Base-by-base conservation (phyloP, 1,139 yeast genomes). In the Lodderomyces pseudojiufengensis region DNA sequence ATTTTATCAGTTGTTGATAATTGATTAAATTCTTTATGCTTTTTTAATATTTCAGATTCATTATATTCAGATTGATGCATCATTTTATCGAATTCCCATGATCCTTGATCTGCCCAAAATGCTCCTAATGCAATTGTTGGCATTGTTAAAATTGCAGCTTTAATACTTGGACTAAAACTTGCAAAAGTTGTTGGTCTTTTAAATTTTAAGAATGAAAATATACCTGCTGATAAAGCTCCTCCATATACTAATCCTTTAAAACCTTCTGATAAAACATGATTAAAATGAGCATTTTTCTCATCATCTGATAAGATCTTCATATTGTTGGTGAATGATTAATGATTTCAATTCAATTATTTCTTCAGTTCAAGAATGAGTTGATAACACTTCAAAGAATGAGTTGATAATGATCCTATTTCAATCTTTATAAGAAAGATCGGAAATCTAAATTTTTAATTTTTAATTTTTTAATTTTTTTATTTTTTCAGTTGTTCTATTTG, bases 231-330 rank as follows among this genome's bases (percentile, higher is more conserved):
- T 15, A 77, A 50, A 3, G 64, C 63, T 3, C 73, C 52, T 39
- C 95, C 95, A 10, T 73, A 54, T 5, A 63, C 60, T 18, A 73
- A 60, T 42, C 95, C 95, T 50, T 80, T 75, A 18, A 70, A 28
- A 38, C 84, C 88, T 54, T 88, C 92, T 9, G 52, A 45, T 14
- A 73, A 51, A 18, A 82, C 75, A 44, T 76, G 74, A 41, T 68
- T 63, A 50, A 69, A 65, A 57, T 84, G 90, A 6, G 78, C 86
- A 37, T 68, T 65, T 40, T 76, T 68, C 61, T 84, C 92, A 56
- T 80, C 84, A 42, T 73, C 66, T 16, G 82, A 61, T 29, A 82
- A 67, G 44, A 84, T 55, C 70, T 84, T 84, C 95, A 84, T 84
- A n/a, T n/a, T 18, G 20, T 18, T 18, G 7, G 20, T 18, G 20